Conservation (phyloP, 345 rosid species). For the Excoecaria agallocha region DNA sequence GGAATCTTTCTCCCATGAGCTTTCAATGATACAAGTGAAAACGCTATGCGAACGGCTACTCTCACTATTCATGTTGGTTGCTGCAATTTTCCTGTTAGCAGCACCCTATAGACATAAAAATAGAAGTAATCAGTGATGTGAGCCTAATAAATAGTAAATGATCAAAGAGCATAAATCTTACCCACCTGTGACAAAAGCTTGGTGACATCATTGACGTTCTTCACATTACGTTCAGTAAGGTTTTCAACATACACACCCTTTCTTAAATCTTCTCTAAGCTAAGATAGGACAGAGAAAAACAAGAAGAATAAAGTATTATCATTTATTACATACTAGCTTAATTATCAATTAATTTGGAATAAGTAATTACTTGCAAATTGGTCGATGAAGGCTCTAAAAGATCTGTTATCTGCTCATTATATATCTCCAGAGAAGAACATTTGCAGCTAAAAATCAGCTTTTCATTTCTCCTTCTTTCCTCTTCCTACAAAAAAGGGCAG, state of each 20-base stretch:
- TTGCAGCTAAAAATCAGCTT: conserved; percentile 76
- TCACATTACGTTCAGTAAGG: conserved; percentile 68
- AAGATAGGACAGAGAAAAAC: conserved; percentile 28
- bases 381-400: conserved; percentile 83
- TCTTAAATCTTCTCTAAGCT: conserved; percentile 92
- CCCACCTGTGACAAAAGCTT: conserved; percentile 72
- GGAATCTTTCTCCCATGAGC: conserved; percentile 86
- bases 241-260: conserved; percentile 90
- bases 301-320: conserved; percentile 11
- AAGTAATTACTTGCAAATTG: conserved; percentile 69
- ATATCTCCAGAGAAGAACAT: conserved; percentile 90
- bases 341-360: conserved; percentile 14
- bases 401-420: conserved; percentile 92
- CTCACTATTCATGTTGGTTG: conserved; percentile 90
- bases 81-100: conserved; percentile 79
- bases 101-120: conserved; percentile 58
- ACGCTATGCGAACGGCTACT: conserved; percentile 98
- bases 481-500: conserved; percentile 52
- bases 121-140: conserved; percentile 2
- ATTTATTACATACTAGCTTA: conserved; percentile 17
- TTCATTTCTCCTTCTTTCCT: conserved; percentile 72
- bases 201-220: conserved; percentile 64
- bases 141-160: neutral
- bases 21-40: conserved; percentile 88
- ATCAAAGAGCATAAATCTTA: conserved; percentile 10